Percentiles rank a stretch among this genome's conserved stretches.
phyloP scores from a whole-genome alignment of 805 yeast species.

The Metschnikowia bowlesiae region DNA sequence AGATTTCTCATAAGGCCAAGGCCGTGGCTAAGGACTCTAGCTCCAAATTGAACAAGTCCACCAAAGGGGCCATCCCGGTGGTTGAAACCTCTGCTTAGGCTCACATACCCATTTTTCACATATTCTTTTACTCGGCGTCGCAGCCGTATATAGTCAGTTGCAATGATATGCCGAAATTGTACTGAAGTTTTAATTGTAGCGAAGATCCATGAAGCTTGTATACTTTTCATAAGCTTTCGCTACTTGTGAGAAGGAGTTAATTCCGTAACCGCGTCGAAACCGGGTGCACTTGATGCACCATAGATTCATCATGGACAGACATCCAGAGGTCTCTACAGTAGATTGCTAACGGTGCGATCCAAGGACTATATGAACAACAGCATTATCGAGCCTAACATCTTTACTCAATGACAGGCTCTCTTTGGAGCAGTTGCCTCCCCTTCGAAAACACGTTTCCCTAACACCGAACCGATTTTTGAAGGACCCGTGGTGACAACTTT shows the following conservation, averaged over 20 bases:
- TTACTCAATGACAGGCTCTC: constrained; percentile 8
- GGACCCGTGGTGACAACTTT: constrained; percentile 15
- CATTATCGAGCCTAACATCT: neutral
- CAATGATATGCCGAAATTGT: neutral
- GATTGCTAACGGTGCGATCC: no score
- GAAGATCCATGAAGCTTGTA: no score
- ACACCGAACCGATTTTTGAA: constrained; percentile 11
- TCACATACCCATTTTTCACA: neutral
- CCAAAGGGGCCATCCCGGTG: constrained; percentile 16
- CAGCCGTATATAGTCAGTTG: neutral
- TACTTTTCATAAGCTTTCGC: no score
- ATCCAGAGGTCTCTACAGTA: no score
- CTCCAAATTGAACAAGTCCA: constrained; percentile 8
- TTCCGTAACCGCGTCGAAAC: no score
- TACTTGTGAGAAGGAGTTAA: no score
- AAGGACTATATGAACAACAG: no score
- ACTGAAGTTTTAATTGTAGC: neutral
- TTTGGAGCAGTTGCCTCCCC: constrained; percentile 7
- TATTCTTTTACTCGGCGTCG: neutral
- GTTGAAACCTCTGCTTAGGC: constrained; percentile 17
- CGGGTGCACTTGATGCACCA: no score
- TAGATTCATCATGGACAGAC: no score
- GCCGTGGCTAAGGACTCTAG: constrained; percentile 5
- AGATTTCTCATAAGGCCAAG: constrained; percentile 5
- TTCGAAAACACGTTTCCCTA: constrained; percentile 13